Conservation (phyloP, 2,329 filamentous ascomycete species). For the Aspergillus fumigatiaffinis region DNA sequence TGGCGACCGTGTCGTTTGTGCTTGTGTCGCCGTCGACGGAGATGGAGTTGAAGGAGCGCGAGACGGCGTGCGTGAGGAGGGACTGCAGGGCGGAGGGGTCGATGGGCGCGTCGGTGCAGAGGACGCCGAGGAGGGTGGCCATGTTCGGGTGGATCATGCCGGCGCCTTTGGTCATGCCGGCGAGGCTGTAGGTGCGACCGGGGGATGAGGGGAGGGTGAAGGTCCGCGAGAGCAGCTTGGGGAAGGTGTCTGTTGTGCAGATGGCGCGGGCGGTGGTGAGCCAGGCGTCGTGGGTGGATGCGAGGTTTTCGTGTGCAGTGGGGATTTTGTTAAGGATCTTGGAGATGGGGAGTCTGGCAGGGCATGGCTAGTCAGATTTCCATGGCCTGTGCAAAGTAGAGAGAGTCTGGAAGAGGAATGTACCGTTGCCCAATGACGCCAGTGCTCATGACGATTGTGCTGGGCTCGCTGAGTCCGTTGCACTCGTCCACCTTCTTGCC, state of each 20-base stretch:
- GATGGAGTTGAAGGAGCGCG: constrained; percentile 92
- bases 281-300: constrained; percentile 79
- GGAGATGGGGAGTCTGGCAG: constrained; percentile 70
- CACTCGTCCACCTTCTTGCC: constrained; percentile 69
- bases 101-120: constrained; percentile 87
- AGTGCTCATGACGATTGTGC: constrained; percentile 95
- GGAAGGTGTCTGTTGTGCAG: constrained; percentile 97
- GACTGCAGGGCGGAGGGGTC: constrained; percentile 64
- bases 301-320: constrained; percentile 66
- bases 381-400: background rate
- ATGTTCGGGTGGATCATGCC: constrained; percentile 99
- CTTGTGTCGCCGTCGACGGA: constrained; percentile 96
- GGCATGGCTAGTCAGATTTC: background rate
- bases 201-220: constrained; percentile 82
- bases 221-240: constrained; percentile 81
- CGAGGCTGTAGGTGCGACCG: constrained; percentile 72
- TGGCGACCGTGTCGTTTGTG: constrained; percentile 91
- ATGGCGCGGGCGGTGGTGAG: constrained; percentile 82
- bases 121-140: constrained; percentile 87
- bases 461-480: constrained; percentile 50
- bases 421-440: constrained; percentile 93
- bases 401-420: background rate
- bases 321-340: constrained; percentile 86
- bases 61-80: constrained; percentile 69
- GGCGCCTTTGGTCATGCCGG: constrained; percentile 95